Evolutionary conservation across 1,284 basidiomycete species (phyloP), one percentile per base, ranked within the genome.

Genomic region (Tylopilus orsonianus): DNA sequence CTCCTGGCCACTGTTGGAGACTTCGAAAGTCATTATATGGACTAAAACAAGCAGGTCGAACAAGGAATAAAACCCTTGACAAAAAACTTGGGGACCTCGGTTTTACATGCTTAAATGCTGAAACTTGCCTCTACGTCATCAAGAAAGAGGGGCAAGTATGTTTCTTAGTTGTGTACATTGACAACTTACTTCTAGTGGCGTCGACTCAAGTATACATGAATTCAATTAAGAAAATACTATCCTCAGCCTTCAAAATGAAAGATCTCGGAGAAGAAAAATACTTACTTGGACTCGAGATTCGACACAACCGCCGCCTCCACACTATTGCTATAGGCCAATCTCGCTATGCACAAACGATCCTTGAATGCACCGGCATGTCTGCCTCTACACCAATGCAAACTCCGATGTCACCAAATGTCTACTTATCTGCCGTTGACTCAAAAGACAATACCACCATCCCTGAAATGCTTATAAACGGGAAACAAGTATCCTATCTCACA

Each of bases 201-300:
- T 14, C 10, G 5, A 14, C 29, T 14, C 2, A 7, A n/a, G n/a
- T 5, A 4, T 30, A 3, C 29, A 30, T 30, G 29, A 14, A 30
- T 14, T 30, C 14, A 4, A 14, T 30, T 14, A 14, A 30, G 7
- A n/a, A 14, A 13, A 30, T 4, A 5, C 29, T 30, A 5, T 30
- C 12, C 13, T 13, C 29, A 4, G 8, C 13, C 12, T 30, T 13
- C 13, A 30, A 30, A 30, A 30, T 30, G 29, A 23, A n/a, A 2
- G 29, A 30, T 13, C 12, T 30, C 4, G 7, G 12, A 30, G 13
- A 30, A 3, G 13, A 9, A 2, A 12, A 20, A 2, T 44, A 32
- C 10, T 37, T 54, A 1, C 27, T 52, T 0, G 42, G 45, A 5
- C 32, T 56, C 13, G 16, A 56, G 14, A 35, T 56, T 8, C 2